Evolutionary conservation across 495 filamentous ascomycete species (phyloP).

Genomic region (Penicillium tannophilum): DNA sequence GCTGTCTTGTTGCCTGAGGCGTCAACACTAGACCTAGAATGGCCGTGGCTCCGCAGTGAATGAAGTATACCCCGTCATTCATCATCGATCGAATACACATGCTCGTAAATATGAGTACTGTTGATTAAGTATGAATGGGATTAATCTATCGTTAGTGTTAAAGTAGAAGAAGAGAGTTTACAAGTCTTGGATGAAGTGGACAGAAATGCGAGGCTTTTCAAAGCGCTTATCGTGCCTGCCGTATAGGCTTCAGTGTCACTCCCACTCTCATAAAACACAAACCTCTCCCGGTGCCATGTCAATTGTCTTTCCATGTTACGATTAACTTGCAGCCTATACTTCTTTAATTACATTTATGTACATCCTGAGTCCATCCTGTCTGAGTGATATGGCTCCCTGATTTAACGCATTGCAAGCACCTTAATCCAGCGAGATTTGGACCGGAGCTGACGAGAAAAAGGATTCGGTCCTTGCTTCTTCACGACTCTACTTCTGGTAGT

Average conservation of each 20-base stretch:
- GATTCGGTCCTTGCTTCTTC: neutral
- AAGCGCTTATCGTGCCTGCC: conserved; percentile 2
- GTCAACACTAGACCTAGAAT: neutral
- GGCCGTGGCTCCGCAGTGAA: neutral
- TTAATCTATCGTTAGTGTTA: neutral
- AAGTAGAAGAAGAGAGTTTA: neutral
- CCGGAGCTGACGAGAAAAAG: neutral
- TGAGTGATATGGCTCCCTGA: neutral
- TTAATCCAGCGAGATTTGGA: neutral
- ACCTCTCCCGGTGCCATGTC: neutral
- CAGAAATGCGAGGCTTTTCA: too few species aligned
- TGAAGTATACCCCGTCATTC: too few species aligned
- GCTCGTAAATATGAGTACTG: too few species aligned
- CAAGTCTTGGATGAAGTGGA: neutral
- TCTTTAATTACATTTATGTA: neutral
- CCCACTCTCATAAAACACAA: neutral
- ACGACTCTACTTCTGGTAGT: too few species aligned
- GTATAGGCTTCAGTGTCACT: neutral
- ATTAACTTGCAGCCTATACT: neutral
- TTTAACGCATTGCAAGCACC: neutral
- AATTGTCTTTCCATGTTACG: neutral
- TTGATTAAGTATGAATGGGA: too few species aligned
- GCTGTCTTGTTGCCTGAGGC: conserved; percentile 5
- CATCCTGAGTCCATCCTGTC: neutral
- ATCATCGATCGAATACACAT: too few species aligned